Evolutionary conservation across 345 rosid species (phyloP).

Genomic region (Anacardium occidentale): DNA sequence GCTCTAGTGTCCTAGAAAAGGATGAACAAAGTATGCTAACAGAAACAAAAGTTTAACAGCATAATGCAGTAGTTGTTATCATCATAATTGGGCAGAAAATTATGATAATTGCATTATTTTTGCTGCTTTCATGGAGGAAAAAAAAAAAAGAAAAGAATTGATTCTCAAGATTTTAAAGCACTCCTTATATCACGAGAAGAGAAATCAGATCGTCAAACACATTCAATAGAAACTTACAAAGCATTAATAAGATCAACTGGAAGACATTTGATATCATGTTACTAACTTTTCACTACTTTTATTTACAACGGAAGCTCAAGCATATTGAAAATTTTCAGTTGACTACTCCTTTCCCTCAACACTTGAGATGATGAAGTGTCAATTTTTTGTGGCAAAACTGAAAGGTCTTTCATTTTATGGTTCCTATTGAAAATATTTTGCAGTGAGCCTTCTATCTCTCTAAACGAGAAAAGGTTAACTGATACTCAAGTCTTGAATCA

Average conservation of each 20-base stretch:
- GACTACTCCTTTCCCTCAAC: neutral
- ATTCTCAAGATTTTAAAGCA: neutral
- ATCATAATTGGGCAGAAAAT: conserved; percentile 10
- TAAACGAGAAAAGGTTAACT: neutral
- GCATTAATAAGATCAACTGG: neutral
- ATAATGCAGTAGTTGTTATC: conserved; percentile 19
- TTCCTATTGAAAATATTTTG: neutral
- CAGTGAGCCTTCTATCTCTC: neutral
- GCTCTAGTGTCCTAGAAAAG: neutral
- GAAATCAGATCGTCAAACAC: conserved; percentile 3
- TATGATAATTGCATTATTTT: neutral
- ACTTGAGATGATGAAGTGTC: neutral
- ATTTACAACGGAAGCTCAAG: conserved; percentile 3
- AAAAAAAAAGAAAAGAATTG: neutral
- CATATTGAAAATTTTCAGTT: neutral
- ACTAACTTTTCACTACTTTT: neutral
- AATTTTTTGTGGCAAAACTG: neutral
- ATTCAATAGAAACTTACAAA: neutral
- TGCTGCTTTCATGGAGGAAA: neutral
- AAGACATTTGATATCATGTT: neutral
- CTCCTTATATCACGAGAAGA: neutral
- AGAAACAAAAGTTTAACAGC: conserved; percentile 10
- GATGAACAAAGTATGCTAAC: neutral
- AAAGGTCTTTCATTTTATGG: neutral
- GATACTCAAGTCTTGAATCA: neutral